Percentiles rank a stretch among this genome's conserved stretches.
Evolutionary conservation across 805 yeast genomes (phyloP).

Genomic region (Lachancea quebecensis): DNA sequence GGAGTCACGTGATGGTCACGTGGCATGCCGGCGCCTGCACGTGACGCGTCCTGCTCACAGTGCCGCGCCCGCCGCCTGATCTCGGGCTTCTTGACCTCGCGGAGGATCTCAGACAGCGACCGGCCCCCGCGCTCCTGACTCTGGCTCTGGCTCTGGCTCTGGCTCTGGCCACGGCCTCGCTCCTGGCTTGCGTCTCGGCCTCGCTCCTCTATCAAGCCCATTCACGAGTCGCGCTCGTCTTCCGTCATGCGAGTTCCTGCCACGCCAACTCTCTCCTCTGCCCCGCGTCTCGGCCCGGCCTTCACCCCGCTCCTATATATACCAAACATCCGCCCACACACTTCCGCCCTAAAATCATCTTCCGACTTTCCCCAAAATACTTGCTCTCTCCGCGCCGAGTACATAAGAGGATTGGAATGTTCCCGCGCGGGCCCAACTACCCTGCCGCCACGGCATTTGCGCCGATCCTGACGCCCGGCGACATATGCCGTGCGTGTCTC

Average conservation of each 20-base stretch:
- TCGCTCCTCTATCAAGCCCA: not conserved
- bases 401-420: no score
- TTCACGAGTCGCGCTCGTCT: not conserved
- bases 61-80: not conserved
- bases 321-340: no score
- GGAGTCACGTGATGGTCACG: not conserved
- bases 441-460: no score
- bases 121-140: constrained; percentile 2
- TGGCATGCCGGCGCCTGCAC: not conserved
- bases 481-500: not conserved
- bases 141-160: not conserved
- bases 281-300: no score
- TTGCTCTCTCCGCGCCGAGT: no score
- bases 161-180: not conserved
- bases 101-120: constrained; percentile 6
- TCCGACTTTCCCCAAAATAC: no score
- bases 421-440: no score
- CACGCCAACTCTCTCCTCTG: no score
- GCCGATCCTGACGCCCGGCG: not conserved
- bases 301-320: no score
- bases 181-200: not conserved
- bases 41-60: not conserved
- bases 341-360: no score
- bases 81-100: constrained; percentile 8
- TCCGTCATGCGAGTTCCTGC: not conserved